Base-by-base conservation (phyloP, 768 basidiomycete species). In the Mycena galericulata region DNA sequence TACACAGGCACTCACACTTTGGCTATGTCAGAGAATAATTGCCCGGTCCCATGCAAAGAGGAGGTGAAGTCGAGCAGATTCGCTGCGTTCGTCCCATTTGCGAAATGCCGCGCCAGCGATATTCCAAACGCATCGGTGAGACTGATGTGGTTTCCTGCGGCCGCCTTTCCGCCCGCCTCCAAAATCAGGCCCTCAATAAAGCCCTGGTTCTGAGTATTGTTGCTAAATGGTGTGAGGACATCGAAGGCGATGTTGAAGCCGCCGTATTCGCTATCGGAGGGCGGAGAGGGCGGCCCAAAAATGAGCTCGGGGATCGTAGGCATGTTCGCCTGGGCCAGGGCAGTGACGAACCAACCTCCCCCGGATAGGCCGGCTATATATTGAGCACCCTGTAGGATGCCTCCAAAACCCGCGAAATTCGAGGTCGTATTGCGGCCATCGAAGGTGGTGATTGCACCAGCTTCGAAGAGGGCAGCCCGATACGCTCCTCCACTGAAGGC, bases 401-500 rank as follows among this genome's bases (percentile, higher is more conserved):
- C 87, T 0, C 87, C 87, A 1, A 78, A 75, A 1, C 86, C 87
- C 0, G 77, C 80, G 1, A 68, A 69, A 14, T 76, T 80, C 2
- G 84, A 79, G 0, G 86, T 80, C 2, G 74, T 45, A 53, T 87
- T 88, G 24, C 86, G 77, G 54, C 79, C 85, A 71, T 90, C 86
- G 51, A 87, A 69, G 3, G 82, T 80, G 12, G 78, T 78, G 47
- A 85, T 67, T 18, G 86, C 79, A 0, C 86, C 88, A 4, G 85
- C 88, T 41, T 83, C 84, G 59, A 84, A 86, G 3, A 87, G 78
- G 4, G 85, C 86, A 0, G 89, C 89, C 18, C 89, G 77, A 57
- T 86, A 84, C 0, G 87, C 85, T 6, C 89, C 89, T 17, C 89
- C 89, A 36, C 84, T 86, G 26, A 83, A 76, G 0, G 88, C 88